These are phyloP conservation scores for Cercophora scortea DNA, from an alignment of 495 filamentous ascomycete species.

Conservation along the genomic window DNA sequence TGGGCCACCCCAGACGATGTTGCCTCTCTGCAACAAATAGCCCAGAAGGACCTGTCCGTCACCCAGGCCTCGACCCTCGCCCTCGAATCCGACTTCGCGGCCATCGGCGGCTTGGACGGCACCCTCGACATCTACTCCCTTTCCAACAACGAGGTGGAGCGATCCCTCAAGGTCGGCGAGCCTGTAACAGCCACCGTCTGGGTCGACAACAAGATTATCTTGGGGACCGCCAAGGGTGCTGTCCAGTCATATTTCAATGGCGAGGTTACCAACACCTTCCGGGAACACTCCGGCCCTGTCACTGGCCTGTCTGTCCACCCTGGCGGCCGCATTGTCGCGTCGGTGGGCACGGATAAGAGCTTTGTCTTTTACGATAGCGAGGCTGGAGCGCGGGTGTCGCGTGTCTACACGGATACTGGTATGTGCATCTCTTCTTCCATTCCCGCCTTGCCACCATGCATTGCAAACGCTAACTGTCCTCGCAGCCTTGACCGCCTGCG, in stretches of 20 bases:
- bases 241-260: slow-evolving; percentile 74
- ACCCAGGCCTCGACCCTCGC: slow-evolving; percentile 52
- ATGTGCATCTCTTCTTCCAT: slow-evolving; percentile 29
- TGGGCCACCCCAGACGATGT: slow-evolving; percentile 77
- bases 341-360: slow-evolving; percentile 86
- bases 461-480: slow-evolving; percentile 19
- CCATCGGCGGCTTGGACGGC: slow-evolving; percentile 73
- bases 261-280: slow-evolving; percentile 54
- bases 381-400: slow-evolving; percentile 55
- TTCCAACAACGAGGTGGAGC: slow-evolving; percentile 57
- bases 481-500: slow-evolving; percentile 66
- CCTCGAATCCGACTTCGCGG: slow-evolving; percentile 63
- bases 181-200: slow-evolving; percentile 74
- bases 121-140: slow-evolving; percentile 74
- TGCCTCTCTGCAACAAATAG: slow-evolving; percentile 52
- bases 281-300: slow-evolving; percentile 71
- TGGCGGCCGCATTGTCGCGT: slow-evolving; percentile 75
- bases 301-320: slow-evolving; percentile 77
- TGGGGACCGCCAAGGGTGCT: slow-evolving; percentile 66
- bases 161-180: slow-evolving; percentile 56
- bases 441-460: slow-evolving; percentile 1
- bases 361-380: slow-evolving; percentile 83
- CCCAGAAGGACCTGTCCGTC: slow-evolving; percentile 61
- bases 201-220: slow-evolving; percentile 61
- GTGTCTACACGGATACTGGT: slow-evolving; percentile 78